A percentile compares a stretch with the other conserved stretches of the same genome.
phyloP scores from a whole-genome alignment of 2,329 filamentous ascomycete species.

The Cladosporium oxysporum region DNA sequence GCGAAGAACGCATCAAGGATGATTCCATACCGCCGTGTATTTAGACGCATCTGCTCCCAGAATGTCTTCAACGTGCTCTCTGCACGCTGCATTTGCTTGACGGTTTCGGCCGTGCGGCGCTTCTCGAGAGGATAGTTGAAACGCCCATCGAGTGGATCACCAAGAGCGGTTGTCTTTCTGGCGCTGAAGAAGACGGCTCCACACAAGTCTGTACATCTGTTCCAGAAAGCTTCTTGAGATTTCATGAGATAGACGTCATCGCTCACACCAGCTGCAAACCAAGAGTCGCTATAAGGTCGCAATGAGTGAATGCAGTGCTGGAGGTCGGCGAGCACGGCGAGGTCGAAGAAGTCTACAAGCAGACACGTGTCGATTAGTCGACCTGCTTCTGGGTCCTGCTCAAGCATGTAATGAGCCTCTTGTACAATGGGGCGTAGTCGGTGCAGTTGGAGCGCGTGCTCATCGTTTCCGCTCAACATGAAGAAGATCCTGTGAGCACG shows the following conservation, averaged over 20 bases:
- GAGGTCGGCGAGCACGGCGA: constrained; percentile 32
- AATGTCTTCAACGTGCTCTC: constrained; percentile 53
- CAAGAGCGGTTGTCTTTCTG: not conserved
- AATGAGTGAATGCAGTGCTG: constrained; percentile 21
- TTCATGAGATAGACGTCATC: not conserved
- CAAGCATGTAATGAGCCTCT: constrained; percentile 34
- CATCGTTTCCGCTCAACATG: not conserved
- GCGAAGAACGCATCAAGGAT: not conserved
- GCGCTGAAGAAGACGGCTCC: no score
- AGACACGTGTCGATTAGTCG: constrained; percentile 31
- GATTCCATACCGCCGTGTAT: not conserved
- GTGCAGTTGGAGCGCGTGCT: constrained; percentile 27
- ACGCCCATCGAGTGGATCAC: constrained; percentile 29
- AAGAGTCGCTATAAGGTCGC: constrained; percentile 21
- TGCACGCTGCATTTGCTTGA: constrained; percentile 47
- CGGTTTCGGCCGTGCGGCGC: constrained; percentile 49
- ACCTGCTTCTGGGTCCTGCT: constrained; percentile 29
- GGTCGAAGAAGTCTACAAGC: constrained; percentile 29
- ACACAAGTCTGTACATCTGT: no score
- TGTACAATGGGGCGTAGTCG: constrained; percentile 27
- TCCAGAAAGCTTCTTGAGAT: no score
- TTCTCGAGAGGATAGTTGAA: constrained; percentile 54
- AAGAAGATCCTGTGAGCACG: not conserved
- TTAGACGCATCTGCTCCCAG: constrained; percentile 40
- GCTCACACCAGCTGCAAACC: not conserved